Percentiles rank a stretch among this genome's conserved stretches.
Conservation (phyloP, 495 filamentous ascomycete genomes). For the Penicillium tannophilum region DNA sequence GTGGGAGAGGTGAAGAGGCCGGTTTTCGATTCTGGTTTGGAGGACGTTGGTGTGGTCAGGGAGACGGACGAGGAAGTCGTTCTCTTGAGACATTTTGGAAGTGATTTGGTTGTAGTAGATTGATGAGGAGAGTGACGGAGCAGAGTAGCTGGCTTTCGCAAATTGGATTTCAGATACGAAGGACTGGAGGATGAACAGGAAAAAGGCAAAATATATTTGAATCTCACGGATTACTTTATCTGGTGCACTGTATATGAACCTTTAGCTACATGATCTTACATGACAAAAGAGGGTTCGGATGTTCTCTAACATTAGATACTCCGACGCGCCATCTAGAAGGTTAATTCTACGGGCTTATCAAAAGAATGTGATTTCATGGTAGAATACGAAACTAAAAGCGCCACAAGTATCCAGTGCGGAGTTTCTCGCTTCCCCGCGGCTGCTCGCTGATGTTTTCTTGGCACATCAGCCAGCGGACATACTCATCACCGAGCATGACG, state of each 20-base stretch:
- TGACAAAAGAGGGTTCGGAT: too few relatives aligned
- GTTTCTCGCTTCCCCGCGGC: background rate
- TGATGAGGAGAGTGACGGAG: background rate
- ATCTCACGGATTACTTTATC: too few relatives aligned
- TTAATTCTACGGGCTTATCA: too few relatives aligned
- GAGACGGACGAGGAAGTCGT: background rate
- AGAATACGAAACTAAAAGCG: background rate
- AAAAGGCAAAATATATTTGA: too few relatives aligned
- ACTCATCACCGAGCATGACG: background rate
- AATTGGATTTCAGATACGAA: too few relatives aligned
- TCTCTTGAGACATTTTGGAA: background rate
- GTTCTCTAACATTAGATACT: background rate
- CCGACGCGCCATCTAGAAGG: background rate
- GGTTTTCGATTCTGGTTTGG: background rate
- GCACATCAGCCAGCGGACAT: background rate
- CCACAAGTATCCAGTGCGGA: background rate
- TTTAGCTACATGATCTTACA: too few relatives aligned
- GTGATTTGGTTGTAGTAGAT: background rate
- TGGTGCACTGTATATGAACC: too few relatives aligned
- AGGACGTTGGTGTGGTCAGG: background rate
- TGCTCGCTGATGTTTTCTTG: background rate
- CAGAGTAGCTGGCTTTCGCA: background rate
- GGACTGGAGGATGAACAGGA: too few relatives aligned
- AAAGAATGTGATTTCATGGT: too few relatives aligned
- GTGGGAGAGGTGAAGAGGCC: background rate